Conservation (phyloP, 1,139 yeast species). For the Scheffersomyces cryptocercus region DNA sequence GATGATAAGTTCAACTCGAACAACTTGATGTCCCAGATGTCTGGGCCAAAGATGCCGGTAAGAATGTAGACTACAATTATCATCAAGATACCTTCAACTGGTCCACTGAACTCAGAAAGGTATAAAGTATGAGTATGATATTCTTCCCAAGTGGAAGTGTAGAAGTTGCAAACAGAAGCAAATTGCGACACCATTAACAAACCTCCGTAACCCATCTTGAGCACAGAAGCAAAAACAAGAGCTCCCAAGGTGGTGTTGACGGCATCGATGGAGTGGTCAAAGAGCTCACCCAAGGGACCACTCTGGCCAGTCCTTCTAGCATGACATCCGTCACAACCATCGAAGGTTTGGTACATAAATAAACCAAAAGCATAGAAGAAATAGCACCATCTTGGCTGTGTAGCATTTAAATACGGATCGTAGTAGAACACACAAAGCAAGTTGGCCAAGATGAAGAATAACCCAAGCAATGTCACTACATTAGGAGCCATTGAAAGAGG, state of each 20-base stretch:
- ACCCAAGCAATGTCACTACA: slow-evolving; percentile 78
- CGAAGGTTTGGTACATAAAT: slow-evolving; percentile 91
- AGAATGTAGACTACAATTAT: slow-evolving; percentile 53
- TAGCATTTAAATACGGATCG: slow-evolving; percentile 65
- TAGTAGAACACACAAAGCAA: slow-evolving; percentile 65
- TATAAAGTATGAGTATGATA: slow-evolving; percentile 85
- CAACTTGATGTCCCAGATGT: slow-evolving; percentile 55
- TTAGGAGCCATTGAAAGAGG: slow-evolving; percentile 90
- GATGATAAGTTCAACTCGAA: slow-evolving; percentile 35
- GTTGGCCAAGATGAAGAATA: slow-evolving; percentile 67
- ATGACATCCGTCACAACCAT: slow-evolving; percentile 94
- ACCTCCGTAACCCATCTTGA: slow-evolving; percentile 72
- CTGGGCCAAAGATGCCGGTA: slow-evolving; percentile 73
- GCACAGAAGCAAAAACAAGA: slow-evolving; percentile 69
- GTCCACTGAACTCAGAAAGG: slow-evolving; percentile 83
- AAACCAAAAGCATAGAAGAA: slow-evolving; percentile 79
- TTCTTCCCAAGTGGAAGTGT: slow-evolving; percentile 94
- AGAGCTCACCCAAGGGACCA: slow-evolving; percentile 92
- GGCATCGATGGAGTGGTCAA: slow-evolving; percentile 93
- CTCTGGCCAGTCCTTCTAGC: slow-evolving; percentile 92
- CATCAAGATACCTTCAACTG: slow-evolving; percentile 89
- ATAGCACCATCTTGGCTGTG: slow-evolving; percentile 81
- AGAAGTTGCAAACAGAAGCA: slow-evolving; percentile 77
- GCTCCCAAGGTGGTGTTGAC: slow-evolving; percentile 82
- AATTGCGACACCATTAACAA: slow-evolving; percentile 68